Evolutionary conservation across 106 monocot species (phyloP).

Genomic region (Gastrodia elata): DNA sequence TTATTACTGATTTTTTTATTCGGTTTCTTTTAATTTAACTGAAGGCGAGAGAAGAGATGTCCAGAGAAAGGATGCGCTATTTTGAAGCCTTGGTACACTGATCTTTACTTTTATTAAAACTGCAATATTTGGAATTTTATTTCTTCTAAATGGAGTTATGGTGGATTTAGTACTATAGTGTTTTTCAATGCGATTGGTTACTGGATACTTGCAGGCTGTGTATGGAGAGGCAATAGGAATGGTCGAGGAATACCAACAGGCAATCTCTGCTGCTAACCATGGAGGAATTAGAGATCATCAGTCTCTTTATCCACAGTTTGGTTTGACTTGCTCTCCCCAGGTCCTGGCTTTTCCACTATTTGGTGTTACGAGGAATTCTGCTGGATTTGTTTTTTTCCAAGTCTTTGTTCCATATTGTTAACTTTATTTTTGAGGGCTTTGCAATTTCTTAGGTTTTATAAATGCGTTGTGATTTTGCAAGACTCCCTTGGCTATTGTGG

Average conservation of each 20-base stretch:
- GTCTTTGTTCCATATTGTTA: not conserved
- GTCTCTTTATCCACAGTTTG: slow-evolving; percentile 27
- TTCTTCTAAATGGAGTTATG: not conserved
- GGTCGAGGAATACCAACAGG: slow-evolving; percentile 82
- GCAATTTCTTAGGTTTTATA: not conserved
- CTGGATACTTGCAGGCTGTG: slow-evolving; percentile 32
- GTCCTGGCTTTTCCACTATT: slow-evolving; percentile 15
- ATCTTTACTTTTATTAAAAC: not conserved
- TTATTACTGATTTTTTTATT: not conserved
- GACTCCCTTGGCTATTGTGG: not conserved
- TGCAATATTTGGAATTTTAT: not conserved
- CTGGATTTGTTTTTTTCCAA: not conserved
- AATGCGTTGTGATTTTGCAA: not conserved
- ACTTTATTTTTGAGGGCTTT: not conserved
- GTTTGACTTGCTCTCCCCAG: slow-evolving; percentile 62
- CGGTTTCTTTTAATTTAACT: not conserved
- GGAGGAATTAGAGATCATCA: slow-evolving; percentile 39
- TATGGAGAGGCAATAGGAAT: slow-evolving; percentile 66
- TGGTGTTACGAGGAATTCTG: not conserved
- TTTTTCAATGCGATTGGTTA: not conserved
- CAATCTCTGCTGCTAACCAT: slow-evolving; percentile 14
- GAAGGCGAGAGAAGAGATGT: slow-evolving; percentile 94
- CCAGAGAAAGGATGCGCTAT: slow-evolving; percentile 58
- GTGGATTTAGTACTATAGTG: not conserved
- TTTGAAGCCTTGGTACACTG: slow-evolving; percentile 71